Evolutionary conservation across 257 asterid genomes (phyloP).

Genomic region (Solanum tarapatanum): DNA sequence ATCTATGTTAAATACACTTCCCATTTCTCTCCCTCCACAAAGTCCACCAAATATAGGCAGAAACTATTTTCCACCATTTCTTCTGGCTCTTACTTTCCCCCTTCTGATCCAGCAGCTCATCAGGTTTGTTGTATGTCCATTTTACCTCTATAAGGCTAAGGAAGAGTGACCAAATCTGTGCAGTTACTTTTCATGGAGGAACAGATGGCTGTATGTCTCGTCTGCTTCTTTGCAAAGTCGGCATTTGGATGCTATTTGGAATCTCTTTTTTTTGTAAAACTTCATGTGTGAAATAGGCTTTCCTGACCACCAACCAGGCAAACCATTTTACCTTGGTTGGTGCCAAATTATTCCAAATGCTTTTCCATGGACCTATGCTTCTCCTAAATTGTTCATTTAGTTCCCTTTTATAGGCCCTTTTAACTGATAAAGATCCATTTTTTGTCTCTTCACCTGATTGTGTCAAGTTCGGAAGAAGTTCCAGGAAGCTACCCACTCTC

Average conservation of each 20-base stretch:
- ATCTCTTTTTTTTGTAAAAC: neutral
- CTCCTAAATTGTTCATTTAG: neutral
- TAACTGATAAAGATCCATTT: neutral
- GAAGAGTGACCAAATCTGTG: neutral
- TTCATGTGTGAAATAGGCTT: neutral
- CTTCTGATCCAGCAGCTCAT: neutral
- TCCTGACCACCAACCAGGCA: neutral
- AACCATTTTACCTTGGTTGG: neutral
- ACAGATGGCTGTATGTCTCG: neutral
- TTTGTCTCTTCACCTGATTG: neutral
- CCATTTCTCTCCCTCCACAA: neutral
- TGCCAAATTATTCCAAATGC: neutral
- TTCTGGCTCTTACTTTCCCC: neutral
- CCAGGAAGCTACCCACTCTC: neutral
- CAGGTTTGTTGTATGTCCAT: neutral
- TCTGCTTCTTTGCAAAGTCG: neutral
- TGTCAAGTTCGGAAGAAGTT: neutral
- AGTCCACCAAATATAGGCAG: neutral
- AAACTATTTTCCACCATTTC: neutral
- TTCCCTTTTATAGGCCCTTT: neutral
- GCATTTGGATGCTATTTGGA: neutral
- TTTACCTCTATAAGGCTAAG: neutral
- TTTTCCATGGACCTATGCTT: neutral
- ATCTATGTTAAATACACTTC: neutral
- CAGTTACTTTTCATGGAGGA: neutral